Percentiles rank a stretch among this genome's conserved stretches.
Conservation (phyloP, 345 rosid genomes). For the Cochlearia excelsa region DNA sequence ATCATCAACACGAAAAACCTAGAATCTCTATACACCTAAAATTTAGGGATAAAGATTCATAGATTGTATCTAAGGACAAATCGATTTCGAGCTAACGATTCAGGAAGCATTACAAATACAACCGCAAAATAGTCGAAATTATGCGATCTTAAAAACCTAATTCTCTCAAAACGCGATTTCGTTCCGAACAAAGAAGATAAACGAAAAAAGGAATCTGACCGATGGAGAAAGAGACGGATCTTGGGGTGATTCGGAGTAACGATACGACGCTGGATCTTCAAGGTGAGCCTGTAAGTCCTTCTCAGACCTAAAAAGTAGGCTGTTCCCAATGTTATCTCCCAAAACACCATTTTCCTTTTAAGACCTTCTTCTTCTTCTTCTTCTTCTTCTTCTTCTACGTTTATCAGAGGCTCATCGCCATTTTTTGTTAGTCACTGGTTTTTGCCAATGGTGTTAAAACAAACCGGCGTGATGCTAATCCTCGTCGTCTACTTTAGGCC, state of each 20-base stretch:
- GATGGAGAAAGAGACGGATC: constrained; percentile 56
- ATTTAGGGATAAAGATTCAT: too few species aligned
- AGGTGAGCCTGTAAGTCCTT: constrained; percentile 68
- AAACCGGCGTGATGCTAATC: too few species aligned
- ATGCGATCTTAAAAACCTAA: constrained; percentile 2
- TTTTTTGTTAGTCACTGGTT: too few species aligned
- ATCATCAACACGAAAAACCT: too few species aligned
- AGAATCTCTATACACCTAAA: too few species aligned
- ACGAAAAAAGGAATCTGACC: constrained; percentile 38
- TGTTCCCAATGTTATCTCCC: constrained; percentile 88
- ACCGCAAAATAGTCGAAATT: too few species aligned
- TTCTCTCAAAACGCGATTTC: neutral
- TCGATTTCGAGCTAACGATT: too few species aligned
- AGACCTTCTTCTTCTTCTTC: constrained; percentile 11
- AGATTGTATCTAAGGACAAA: too few species aligned
- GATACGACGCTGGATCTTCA: constrained; percentile 65
- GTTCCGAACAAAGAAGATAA: neutral
- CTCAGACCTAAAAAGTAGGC: constrained; percentile 84
- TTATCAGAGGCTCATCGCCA: too few species aligned
- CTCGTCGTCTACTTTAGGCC: too few species aligned
- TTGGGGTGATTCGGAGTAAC: constrained; percentile 54
- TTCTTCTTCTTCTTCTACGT: neutral
- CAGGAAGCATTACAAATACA: too few species aligned
- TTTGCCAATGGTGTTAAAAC: too few species aligned
- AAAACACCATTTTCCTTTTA: constrained; percentile 58